Evolutionary conservation across 116 monocot species (phyloP), one percentile per base, ranked within the genome.

Genomic region (Iris pallida): DNA sequence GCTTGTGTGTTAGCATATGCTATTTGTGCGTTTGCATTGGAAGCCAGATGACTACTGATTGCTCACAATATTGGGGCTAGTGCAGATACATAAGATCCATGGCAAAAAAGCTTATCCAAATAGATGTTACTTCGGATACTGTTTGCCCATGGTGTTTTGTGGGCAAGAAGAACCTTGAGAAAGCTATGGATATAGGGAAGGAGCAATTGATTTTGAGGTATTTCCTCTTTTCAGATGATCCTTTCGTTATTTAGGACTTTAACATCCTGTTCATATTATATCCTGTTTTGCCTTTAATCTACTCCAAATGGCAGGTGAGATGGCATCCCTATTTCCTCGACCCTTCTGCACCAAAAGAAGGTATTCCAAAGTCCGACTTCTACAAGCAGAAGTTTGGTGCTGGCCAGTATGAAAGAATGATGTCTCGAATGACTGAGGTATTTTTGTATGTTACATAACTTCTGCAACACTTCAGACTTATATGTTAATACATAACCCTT

Each of bases 141-240:
- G 89, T 89, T 18, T 96, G 92, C 59, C 92, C 91, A 8, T 96
- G 91, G 91, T 96, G 92, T 59, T 92, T 96, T 75, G 88, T 96
- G 49, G 96, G 96, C 17, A 91, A 87, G 77, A 72, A 69, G 61
- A 91, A 96, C 73, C 96, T 96, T 65, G 81, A 89, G 15, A 96
- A 87, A 68, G 96, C 96, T 16, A 96, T 92, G 43, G 79, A 84
- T 16, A 47, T 76, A 30, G 69, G 63, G 15, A 91, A 87, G 45
- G 86, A 96, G 14, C 68, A 75, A 59, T 91, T 63, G 76, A 91
- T 62, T 96, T 96, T 64, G 88, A 96, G 96, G 96, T 96, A 68
- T 30, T 30, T 30, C 6, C 63, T 4, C 9, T 42, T 61, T 45
- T 61, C 14, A 44, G 44, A 30, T 16, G 69, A 63, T 30, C 20